Conservation (phyloP, 2,329 filamentous ascomycete genomes). For the Aspergillus unguis region DNA sequence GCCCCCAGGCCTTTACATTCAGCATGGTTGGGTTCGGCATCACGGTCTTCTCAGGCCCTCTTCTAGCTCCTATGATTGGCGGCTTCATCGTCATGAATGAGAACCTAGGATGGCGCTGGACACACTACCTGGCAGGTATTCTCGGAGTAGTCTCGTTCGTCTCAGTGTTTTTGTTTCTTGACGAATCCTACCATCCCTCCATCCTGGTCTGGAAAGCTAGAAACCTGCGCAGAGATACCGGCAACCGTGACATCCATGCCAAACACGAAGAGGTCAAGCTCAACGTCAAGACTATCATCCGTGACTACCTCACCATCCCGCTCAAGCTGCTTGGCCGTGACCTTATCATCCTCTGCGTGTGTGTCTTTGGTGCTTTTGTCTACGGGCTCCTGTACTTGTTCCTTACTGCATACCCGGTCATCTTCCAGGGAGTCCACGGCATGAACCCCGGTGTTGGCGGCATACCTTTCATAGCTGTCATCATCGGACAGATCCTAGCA, state of each 20-base stretch:
- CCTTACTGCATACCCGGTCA: neutral
- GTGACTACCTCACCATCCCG: constrained; percentile 1
- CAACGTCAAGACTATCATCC: neutral
- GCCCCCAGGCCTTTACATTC: neutral
- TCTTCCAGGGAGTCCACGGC: constrained; percentile 4
- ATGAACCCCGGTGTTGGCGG: constrained; percentile 8
- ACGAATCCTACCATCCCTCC: constrained; percentile 5
- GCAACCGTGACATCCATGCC: constrained; percentile 6
- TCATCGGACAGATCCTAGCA: neutral
- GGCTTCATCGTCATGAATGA: constrained; percentile 6
- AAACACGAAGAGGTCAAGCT: constrained; percentile 6
- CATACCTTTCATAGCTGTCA: constrained; percentile 6
- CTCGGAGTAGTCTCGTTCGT: constrained; percentile 2
- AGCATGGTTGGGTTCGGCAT: constrained; percentile 6
- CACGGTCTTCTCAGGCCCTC: constrained; percentile 5
- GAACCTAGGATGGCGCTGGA: constrained; percentile 9
- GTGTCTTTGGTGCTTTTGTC: constrained; percentile 5
- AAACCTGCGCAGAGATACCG: constrained; percentile 2
- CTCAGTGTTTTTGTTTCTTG: neutral
- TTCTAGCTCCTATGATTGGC: constrained; percentile 5
- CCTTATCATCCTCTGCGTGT: constrained; percentile 5
- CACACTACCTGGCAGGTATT: constrained; percentile 3
- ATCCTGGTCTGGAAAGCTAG: constrained; percentile 2
- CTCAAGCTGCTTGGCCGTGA: constrained; percentile 6
- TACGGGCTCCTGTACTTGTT: constrained; percentile 1